These are phyloP conservation scores for Ceratocystis albifundus DNA, from an alignment of 2,329 filamentous ascomycete species.

Conservation along the genomic window DNA sequence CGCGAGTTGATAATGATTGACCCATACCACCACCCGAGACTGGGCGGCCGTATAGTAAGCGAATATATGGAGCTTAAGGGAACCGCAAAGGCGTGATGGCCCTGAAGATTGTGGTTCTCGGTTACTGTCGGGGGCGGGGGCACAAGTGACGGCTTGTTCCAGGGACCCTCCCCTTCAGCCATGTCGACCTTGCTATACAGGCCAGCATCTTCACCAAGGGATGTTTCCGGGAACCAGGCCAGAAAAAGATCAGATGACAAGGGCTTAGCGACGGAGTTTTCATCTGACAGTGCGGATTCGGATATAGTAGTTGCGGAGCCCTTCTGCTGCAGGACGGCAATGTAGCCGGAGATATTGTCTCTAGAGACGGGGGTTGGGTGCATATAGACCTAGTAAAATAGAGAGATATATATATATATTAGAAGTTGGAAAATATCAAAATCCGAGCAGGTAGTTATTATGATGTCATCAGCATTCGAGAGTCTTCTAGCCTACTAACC, in stretches of 20 bases:
- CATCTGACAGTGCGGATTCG: constrained; percentile 25
- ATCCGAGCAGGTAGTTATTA: background rate
- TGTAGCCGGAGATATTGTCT: constrained; percentile 90
- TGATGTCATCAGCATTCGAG: background rate
- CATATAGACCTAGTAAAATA: constrained; percentile 65
- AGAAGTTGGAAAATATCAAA: background rate
- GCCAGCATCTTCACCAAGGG: constrained; percentile 71
- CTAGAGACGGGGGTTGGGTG: constrained; percentile 86
- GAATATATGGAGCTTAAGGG: constrained; percentile 86
- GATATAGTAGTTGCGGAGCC: constrained; percentile 35
- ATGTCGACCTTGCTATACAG: constrained; percentile 95
- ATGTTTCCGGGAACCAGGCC: constrained; percentile 85
- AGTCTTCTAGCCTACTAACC: constrained; percentile 36
- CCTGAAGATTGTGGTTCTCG: constrained; percentile 48
- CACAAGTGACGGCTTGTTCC: constrained; percentile 79
- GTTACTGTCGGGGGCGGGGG: constrained; percentile 82
- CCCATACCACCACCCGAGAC: constrained; percentile 96
- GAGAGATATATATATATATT: background rate
- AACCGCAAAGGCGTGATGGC: constrained; percentile 82
- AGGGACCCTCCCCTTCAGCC: constrained; percentile 65
- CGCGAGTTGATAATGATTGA: constrained; percentile 87
- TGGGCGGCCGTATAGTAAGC: constrained; percentile 78
- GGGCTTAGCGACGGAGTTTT: constrained; percentile 30
- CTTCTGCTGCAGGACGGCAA: constrained; percentile 88
- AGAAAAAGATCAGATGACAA: constrained; percentile 66